phyloP scores from a whole-genome alignment of 176 grass and related monocot genomes.

The Oryza glaberrima region DNA sequence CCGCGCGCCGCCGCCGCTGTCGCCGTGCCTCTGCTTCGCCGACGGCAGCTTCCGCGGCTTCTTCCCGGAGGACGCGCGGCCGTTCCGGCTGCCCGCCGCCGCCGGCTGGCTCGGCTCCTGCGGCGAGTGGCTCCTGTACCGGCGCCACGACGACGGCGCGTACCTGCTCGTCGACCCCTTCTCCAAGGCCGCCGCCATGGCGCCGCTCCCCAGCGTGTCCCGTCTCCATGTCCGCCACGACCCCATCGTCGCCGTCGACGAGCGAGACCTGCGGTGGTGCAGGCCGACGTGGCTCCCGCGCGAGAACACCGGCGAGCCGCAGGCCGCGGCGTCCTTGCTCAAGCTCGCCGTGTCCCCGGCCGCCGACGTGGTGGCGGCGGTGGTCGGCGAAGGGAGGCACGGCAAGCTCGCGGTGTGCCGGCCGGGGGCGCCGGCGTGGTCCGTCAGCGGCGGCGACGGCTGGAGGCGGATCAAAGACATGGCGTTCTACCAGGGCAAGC shows the following conservation, averaged over 20 bases:
- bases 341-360: slow-evolving; percentile 4
- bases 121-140: background rate
- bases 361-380: background rate
- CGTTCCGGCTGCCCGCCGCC: background rate
- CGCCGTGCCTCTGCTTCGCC: background rate
- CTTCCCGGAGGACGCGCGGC: background rate
- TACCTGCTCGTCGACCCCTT: background rate
- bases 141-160: too few relatives aligned
- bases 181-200: background rate
- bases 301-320: background rate
- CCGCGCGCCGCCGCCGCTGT: background rate
- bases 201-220: background rate
- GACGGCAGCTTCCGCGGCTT: background rate
- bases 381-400: slow-evolving; percentile 16
- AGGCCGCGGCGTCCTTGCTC: background rate
- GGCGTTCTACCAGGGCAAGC: background rate
- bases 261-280: background rate
- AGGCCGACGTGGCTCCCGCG: background rate
- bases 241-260: background rate
- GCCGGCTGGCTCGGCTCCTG: background rate
- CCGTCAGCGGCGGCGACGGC: background rate
- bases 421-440: slow-evolving; percentile 7
- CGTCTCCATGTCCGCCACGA: background rate
- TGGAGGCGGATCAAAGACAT: slow-evolving; percentile 22
- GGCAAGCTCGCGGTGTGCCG: slow-evolving; percentile 25